Base-by-base conservation (phyloP, 257 asterid species). In the Lavandula angustifolia region DNA sequence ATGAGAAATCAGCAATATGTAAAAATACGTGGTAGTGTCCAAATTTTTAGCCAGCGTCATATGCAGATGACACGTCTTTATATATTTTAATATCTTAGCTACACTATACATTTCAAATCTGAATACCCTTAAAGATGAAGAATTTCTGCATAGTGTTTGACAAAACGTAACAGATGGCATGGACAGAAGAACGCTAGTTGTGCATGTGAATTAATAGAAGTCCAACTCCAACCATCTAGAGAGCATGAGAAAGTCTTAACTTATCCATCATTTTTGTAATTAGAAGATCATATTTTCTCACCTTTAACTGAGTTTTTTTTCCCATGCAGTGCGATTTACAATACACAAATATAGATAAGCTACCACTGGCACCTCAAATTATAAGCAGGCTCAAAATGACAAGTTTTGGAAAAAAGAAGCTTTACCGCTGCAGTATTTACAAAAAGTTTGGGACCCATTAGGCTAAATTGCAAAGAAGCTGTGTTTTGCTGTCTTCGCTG, bases 401-500 rank as follows among this genome's bases (percentile, higher is more conserved):
- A 52, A 57, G 46, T 44, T 38, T 16, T 52, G 64, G 29, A 59
- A 67, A 17, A 58, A 40, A 34, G 56, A 67, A 55, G 70, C 74
- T 66, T 75, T 86, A 90, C 99, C 86, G 75, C 83, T 35, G 76
- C 41, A 52, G 86, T 84, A 77, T 94, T 94, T 50, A 94, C 76
- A 61, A 74, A 84, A 69, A 94, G 99, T 78, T 78, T 87, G 69
- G 97, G 95, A 46, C 99, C 99, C 87, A 90, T 73, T 66, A 94
- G 81, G 83, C 99, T 94, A 73, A 94, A 94, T 68, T 87, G 99
- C 75, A 94, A 75, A 42, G 99, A 89, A 52, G 90, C 77, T 47
- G 84, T 73, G 73, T 78, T 83, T 70, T 81, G 86, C 70, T 87
- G 88, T 75, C 88, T 85, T 50, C 95, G 80, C 56, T 94, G 95